Percentiles rank a stretch among this genome's conserved stretches.
These are phyloP conservation scores for Aspergillus sp. DNA, from an alignment of 2,329 filamentous ascomycete species.

Conservation along the genomic window DNA sequence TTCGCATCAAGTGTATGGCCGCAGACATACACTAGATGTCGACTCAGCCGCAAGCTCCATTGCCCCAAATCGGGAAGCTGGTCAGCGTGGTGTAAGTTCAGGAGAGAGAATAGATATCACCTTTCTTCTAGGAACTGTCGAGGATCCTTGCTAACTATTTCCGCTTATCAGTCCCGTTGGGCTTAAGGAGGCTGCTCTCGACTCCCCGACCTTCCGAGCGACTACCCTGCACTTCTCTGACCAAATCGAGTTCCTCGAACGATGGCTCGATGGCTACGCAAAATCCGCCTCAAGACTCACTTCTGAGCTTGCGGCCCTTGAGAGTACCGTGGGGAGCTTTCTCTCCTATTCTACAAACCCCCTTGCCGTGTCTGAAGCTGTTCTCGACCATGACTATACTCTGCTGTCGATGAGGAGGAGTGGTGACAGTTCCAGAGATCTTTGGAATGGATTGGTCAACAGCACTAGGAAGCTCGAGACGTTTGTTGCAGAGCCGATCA, in stretches of 20 bases:
- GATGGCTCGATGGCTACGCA: slow-evolving; percentile 75
- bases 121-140: background rate
- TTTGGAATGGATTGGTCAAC: slow-evolving; percentile 70
- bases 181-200: slow-evolving; percentile 89
- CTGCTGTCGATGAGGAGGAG: slow-evolving; percentile 77
- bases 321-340: slow-evolving; percentile 71
- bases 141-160: slow-evolving; percentile 5
- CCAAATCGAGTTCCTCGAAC: slow-evolving; percentile 83
- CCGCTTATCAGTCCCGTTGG: slow-evolving; percentile 60
- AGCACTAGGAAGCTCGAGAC: slow-evolving; percentile 71
- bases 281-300: slow-evolving; percentile 57
- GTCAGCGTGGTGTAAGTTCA: slow-evolving; percentile 41
- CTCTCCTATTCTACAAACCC: slow-evolving; percentile 70
- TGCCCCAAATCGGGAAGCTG: slow-evolving; percentile 38
- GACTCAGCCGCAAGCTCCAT: slow-evolving; percentile 30
- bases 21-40: slow-evolving; percentile 36
- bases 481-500: slow-evolving; percentile 73
- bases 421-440: slow-evolving; percentile 78
- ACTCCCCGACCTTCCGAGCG: slow-evolving; percentile 91
- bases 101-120: background rate
- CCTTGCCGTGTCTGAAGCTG: slow-evolving; percentile 66
- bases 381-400: slow-evolving; percentile 93
- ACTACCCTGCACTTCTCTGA: slow-evolving; percentile 80
- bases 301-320: slow-evolving; percentile 64
- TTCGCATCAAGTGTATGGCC: slow-evolving; percentile 26